phyloP scores from a whole-genome alignment of 257 asterid species.

The Solanum bulbocastanum region DNA sequence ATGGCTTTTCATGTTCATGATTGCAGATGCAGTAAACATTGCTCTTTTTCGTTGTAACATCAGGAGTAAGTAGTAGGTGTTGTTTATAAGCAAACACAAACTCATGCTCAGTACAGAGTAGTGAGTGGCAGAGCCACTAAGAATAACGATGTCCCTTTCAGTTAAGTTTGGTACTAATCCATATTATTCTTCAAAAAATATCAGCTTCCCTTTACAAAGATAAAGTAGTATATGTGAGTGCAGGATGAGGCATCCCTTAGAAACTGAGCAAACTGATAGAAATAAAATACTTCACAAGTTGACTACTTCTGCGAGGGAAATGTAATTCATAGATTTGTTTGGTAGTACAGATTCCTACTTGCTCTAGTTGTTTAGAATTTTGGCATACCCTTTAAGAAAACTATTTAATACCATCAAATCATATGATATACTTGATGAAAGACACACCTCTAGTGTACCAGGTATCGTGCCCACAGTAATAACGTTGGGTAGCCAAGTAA shows the following conservation, averaged over 20 bases:
- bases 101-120: background rate
- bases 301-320: background rate
- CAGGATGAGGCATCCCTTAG: background rate
- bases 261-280: background rate
- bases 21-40: background rate
- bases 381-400: background rate
- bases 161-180: conserved; percentile 22
- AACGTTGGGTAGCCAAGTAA: background rate
- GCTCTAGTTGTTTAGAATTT: background rate
- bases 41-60: background rate
- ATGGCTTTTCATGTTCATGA: conserved; percentile 9
- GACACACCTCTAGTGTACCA: background rate
- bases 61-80: background rate
- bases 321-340: background rate
- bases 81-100: conserved; percentile 26
- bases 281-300: background rate
- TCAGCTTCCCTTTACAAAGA: background rate
- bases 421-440: background rate
- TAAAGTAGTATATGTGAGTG: conserved; percentile 8
- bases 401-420: background rate
- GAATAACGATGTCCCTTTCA: conserved; percentile 17
- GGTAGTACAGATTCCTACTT: background rate
- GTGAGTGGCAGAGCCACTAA: conserved; percentile 23
- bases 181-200: conserved; percentile 7
- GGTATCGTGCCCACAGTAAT: background rate